These are phyloP conservation scores for Mycena galericulata DNA, from an alignment of 768 basidiomycete genomes.

Conservation along the genomic window DNA sequence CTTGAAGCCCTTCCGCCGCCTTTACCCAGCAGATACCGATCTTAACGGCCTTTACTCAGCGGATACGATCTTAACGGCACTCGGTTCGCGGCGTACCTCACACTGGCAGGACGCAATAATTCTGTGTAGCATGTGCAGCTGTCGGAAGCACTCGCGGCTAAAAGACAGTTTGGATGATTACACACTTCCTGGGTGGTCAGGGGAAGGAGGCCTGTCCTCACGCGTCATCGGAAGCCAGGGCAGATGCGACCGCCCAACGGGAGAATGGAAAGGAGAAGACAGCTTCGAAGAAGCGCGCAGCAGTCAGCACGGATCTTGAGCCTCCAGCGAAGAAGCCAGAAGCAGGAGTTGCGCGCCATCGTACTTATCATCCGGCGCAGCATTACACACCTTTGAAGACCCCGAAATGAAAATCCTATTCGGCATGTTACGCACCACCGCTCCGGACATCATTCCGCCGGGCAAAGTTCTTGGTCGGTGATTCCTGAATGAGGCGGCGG, in stretches of 20 bases:
- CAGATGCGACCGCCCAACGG: not conserved
- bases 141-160: no score
- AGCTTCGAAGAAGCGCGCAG: not conserved
- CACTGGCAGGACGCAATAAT: no score
- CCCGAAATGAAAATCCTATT: constrained; percentile 17
- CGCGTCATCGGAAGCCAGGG: not conserved
- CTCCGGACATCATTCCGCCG: constrained; percentile 1
- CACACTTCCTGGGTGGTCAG: not conserved
- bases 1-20: no score
- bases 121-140: no score
- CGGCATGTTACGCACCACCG: constrained; percentile 14
- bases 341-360: constrained; percentile 11
- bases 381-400: constrained; percentile 2
- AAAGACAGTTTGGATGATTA: not conserved
- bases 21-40: no score
- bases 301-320: not conserved
- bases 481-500: not conserved
- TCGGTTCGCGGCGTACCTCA: no score
- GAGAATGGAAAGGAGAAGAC: not conserved
- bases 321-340: not conserved
- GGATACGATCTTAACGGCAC: no score
- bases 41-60: no score
- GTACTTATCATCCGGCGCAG: not conserved
- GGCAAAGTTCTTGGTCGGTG: constrained; percentile 15
- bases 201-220: not conserved